These are phyloP conservation scores for Aspergillus haitiensis DNA, from an alignment of 495 filamentous ascomycete species.

Conservation along the genomic window DNA sequence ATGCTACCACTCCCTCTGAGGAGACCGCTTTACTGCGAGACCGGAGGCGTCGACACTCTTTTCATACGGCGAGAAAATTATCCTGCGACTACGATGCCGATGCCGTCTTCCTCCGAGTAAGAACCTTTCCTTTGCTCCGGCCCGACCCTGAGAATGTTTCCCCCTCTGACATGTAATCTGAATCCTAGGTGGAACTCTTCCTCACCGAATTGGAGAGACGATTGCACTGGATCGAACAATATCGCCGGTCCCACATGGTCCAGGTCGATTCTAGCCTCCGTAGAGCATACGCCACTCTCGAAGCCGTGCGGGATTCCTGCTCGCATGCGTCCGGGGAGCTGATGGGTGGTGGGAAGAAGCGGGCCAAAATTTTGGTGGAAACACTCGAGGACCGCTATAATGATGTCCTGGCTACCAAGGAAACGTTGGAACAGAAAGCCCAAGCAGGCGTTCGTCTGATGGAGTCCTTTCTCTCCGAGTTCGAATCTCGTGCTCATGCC, in stretches of 20 bases:
- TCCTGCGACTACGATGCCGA: constrained; percentile 70
- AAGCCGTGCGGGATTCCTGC: constrained; percentile 84
- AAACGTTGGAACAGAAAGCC: constrained; percentile 87
- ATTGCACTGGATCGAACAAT: constrained; percentile 85
- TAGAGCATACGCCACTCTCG: constrained; percentile 78
- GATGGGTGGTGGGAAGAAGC: constrained; percentile 79
- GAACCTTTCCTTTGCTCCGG: constrained; percentile 14
- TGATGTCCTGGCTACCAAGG: constrained; percentile 80
- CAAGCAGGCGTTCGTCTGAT: constrained; percentile 82
- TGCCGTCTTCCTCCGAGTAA: constrained; percentile 63
- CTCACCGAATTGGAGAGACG: constrained; percentile 82
- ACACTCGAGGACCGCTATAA: constrained; percentile 90
- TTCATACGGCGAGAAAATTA: constrained; percentile 56
- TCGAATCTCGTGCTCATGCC: constrained; percentile 79
- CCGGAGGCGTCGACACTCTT: constrained; percentile 64
- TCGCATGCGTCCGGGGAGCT: constrained; percentile 88
- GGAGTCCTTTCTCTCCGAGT: constrained; percentile 76
- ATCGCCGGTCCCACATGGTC: constrained; percentile 76
- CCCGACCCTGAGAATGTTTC: neutral
- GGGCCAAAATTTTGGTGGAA: constrained; percentile 87
- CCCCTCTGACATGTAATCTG: neutral
- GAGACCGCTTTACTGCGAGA: constrained; percentile 43
- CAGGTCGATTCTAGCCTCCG: constrained; percentile 79
- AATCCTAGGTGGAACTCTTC: constrained; percentile 76
- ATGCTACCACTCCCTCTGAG: constrained; percentile 34